Percentiles rank a stretch among this genome's conserved stretches.
Evolutionary conservation across 2,329 filamentous ascomycete species (phyloP).

Genomic region (Hypoxylon sp.): DNA sequence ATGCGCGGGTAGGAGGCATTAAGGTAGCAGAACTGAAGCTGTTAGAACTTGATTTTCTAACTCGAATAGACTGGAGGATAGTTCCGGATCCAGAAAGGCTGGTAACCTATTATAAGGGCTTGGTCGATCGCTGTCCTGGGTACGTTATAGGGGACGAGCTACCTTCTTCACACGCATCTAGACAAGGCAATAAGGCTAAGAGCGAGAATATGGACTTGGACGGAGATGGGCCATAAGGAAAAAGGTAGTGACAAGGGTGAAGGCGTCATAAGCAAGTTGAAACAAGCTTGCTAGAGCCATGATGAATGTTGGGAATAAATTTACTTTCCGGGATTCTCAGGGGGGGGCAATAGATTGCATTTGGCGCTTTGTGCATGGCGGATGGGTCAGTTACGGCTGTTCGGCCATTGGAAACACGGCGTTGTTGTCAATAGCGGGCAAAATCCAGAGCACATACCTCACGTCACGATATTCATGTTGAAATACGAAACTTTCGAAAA

Average conservation of each 20-base stretch:
- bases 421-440: conserved; percentile 13
- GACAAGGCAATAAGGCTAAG: conserved; percentile 46
- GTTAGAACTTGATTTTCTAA: conserved; percentile 91
- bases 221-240: conserved; percentile 38
- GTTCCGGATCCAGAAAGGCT: conserved; percentile 94
- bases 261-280: conserved; percentile 5
- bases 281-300: conserved; percentile 1
- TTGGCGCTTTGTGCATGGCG: conserved; percentile 21
- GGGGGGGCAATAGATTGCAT: conserved; percentile 26
- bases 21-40: conserved; percentile 88
- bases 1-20: conserved; percentile 92
- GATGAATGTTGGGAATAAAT: conserved; percentile 15
- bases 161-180: conserved; percentile 32
- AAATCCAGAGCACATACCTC: conserved; percentile 3
- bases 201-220: conserved; percentile 45
- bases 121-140: conserved; percentile 73
- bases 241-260: background rate
- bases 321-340: conserved; percentile 21
- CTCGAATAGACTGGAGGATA: conserved; percentile 94
- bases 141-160: conserved; percentile 59
- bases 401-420: conserved; percentile 20
- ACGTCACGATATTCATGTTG: conserved; percentile 18
- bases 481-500: conserved; percentile 6
- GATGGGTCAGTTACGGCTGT: conserved; percentile 11
- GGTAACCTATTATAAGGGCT: conserved; percentile 88